Base-by-base conservation (phyloP, 2,329 filamentous ascomycete genomes). In the Acrodontium crateriforme region DNA sequence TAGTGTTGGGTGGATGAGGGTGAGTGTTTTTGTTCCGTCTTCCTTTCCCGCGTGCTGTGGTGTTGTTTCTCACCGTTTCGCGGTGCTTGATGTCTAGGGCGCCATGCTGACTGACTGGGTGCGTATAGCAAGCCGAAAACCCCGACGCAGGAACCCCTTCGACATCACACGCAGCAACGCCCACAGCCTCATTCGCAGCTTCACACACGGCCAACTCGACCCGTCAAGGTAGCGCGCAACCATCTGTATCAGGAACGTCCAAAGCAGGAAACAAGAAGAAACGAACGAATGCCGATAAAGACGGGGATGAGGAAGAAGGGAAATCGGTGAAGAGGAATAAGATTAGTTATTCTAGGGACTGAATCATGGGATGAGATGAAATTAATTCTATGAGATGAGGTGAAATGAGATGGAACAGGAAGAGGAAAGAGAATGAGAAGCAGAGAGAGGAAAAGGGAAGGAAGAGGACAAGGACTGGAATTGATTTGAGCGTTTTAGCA, bases 321-420 rank as follows among this genome's bases (percentile, higher is more conserved):
- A 63, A 62, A 42, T 46, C 53, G 3, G 42, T 42, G 19, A 65
- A 65, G 49, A 49, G 62, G 31, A 53, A 57, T 16, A 65, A 65
- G 48, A 63, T 65, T 27, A 58, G 55, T n/a, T 65, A 65, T 38
- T 56, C 56, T 12, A 44, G 60, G 29, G 60, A 64, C 27, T 60
- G 50, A 56, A n/a, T n/a, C n/a, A n/a, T n/a, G n/a, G n/a, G n/a
- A n/a, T n/a, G n/a, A n/a, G n/a, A n/a, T n/a, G n/a, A n/a, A n/a
- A n/a, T n/a, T n/a, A n/a, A n/a, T n/a, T n/a, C n/a, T n/a, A n/a
- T n/a, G n/a, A n/a, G n/a, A n/a, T n/a, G n/a, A n/a, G n/a, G n/a
- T n/a, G n/a, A n/a, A n/a, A n/a, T n/a, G n/a, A n/a, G n/a, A n/a
- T n/a, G n/a, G n/a, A n/a, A n/a, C n/a, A n/a, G n/a, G n/a, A n/a